A percentile compares a stretch with the other conserved stretches of the same genome.
Conservation (phyloP, 2,329 filamentous ascomycete species). For the Fusarium siculi region DNA sequence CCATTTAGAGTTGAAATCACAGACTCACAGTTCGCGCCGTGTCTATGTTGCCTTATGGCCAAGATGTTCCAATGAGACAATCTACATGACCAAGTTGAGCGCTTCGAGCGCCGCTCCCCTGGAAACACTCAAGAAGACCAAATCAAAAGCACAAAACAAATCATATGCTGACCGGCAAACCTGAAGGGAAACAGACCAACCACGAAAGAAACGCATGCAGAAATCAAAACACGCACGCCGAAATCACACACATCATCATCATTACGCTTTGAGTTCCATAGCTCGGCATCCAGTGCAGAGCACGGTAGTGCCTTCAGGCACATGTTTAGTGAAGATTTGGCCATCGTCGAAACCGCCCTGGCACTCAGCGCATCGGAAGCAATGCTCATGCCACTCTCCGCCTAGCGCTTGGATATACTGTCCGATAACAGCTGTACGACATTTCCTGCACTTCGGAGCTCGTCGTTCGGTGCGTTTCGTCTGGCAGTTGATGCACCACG, state of each 20-base stretch:
- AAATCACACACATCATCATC: conserved; percentile 26
- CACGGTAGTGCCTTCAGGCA: conserved; percentile 61
- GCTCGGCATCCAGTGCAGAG: conserved; percentile 71
- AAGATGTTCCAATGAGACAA: conserved; percentile 10
- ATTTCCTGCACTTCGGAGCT: conserved; percentile 88
- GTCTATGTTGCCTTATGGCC: conserved; percentile 16
- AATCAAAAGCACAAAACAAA: conserved; percentile 14
- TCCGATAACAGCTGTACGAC: conserved; percentile 85
- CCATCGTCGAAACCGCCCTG: conserved; percentile 71
- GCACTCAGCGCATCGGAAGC: conserved; percentile 82
- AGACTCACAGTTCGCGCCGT: conserved; percentile 1
- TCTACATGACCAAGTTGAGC: conserved; percentile 20
- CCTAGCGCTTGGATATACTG: conserved; percentile 90
- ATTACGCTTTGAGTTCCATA: conserved; percentile 66
- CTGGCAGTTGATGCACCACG: conserved; percentile 95
- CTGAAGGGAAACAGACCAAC: conserved; percentile 3
- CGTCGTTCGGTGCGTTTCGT: conserved; percentile 90
- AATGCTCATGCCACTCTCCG: conserved; percentile 91
- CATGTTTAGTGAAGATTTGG: conserved; percentile 70
- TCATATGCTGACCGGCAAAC: conserved; percentile 12
- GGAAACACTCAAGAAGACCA: conserved; percentile 13
- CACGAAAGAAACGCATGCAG: not conserved
- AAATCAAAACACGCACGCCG: conserved; percentile 23
- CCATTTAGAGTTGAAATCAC: conserved; percentile 19
- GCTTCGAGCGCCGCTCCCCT: conserved; percentile 4